phyloP scores from a whole-genome alignment of 1,284 basidiomycete species.

The Hemileia vastatrix region DNA sequence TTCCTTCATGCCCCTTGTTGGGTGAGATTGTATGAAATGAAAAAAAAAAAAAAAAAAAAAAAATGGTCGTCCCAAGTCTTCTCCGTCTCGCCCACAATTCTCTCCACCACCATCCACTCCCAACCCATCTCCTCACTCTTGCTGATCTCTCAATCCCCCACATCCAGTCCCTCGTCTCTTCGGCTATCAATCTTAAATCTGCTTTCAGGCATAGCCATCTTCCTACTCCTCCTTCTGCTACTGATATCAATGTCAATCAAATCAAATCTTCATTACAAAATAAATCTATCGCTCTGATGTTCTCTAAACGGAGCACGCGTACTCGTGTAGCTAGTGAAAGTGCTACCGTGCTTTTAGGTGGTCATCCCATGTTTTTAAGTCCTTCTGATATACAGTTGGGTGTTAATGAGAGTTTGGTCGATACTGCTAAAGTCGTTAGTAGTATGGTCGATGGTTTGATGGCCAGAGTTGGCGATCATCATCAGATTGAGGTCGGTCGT shows the following conservation, averaged over 20 bases:
- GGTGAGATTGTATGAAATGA: too few species aligned
- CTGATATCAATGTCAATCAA: slow-evolving; percentile 19
- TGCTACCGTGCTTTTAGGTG: slow-evolving; percentile 60
- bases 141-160: slow-evolving; percentile 67
- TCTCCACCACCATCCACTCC: too few species aligned
- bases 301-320: slow-evolving; percentile 84
- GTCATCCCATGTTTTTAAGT: slow-evolving; percentile 86
- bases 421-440: slow-evolving; percentile 70
- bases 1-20: too few species aligned
- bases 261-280: slow-evolving; percentile 55
- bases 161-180: slow-evolving; percentile 56
- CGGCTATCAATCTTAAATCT: slow-evolving; percentile 58
- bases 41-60: too few species aligned
- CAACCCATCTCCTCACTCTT: slow-evolving; percentile 68
- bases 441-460: slow-evolving; percentile 97
- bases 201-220: slow-evolving; percentile 39
- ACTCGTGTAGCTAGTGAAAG: slow-evolving; percentile 86
- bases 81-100: too few species aligned
- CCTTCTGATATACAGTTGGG: slow-evolving; percentile 86
- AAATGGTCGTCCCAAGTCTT: too few species aligned
- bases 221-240: slow-evolving; percentile 55
- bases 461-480: slow-evolving; percentile 83
- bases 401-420: slow-evolving; percentile 79
- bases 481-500: slow-evolving; percentile 71
- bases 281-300: slow-evolving; percentile 79